Percentiles rank a stretch among this genome's conserved stretches.
phyloP scores from a whole-genome alignment of 768 basidiomycete species.

The Macrolepiota albuminosa region DNA sequence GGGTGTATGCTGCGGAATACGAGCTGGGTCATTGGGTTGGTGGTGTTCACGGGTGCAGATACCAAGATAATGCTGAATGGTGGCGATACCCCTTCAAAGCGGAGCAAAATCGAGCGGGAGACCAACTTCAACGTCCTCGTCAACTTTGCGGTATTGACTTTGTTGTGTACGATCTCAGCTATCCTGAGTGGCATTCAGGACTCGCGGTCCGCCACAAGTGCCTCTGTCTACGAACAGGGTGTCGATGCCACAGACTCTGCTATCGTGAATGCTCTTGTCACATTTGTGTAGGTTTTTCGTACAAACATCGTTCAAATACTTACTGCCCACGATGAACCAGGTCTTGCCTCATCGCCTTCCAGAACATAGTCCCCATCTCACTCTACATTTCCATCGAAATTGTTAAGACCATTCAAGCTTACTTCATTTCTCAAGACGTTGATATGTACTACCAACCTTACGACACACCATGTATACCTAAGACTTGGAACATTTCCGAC shows the following conservation, averaged over 20 bases:
- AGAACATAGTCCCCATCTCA: conserved; percentile 95
- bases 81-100: conserved; percentile 92
- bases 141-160: conserved; percentile 76
- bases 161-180: conserved; percentile 74
- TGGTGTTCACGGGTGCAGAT: conserved; percentile 89
- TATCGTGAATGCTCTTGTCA: conserved; percentile 76
- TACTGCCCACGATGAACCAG: conserved; percentile 34
- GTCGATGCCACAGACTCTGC: conserved; percentile 56
- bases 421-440: conserved; percentile 91
- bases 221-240: conserved; percentile 65
- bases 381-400: conserved; percentile 98
- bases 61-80: conserved; percentile 92
- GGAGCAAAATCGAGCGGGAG: conserved; percentile 96
- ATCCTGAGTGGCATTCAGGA: conserved; percentile 75
- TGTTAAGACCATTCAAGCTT: conserved; percentile 96
- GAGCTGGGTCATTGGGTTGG: conserved; percentile 89
- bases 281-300: conserved; percentile 71
- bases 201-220: conserved; percentile 54
- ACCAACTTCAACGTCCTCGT: conserved; percentile 97
- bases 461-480: conserved; percentile 87
- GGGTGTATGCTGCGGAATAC: conserved; percentile 91
- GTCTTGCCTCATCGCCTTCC: conserved; percentile 91
- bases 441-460: conserved; percentile 94
- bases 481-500: conserved; percentile 98
- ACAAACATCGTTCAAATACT: not conserved